These are phyloP conservation scores for Takashimella koratensis DNA, from an alignment of 1,284 basidiomycete species.

Conservation along the genomic window DNA sequence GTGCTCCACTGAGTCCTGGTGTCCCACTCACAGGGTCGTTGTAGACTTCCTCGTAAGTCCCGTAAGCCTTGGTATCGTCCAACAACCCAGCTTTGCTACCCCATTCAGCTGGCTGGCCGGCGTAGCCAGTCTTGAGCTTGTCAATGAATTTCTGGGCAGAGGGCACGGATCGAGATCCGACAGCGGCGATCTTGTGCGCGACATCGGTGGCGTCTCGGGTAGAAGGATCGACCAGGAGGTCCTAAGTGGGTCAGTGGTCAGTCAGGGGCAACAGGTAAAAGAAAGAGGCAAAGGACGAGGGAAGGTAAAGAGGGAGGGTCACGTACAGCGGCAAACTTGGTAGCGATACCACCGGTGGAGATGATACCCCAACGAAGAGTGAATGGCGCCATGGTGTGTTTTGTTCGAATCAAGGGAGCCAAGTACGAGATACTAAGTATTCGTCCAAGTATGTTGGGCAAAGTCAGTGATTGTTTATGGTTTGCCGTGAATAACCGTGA, in stretches of 20 bases:
- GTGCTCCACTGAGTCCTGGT: no score
- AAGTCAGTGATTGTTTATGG: no score
- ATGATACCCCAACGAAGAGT: constrained; percentile 49
- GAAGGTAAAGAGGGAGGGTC: background rate
- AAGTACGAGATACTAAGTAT: no score
- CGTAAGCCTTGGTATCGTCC: constrained; percentile 62
- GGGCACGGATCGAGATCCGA: constrained; percentile 69
- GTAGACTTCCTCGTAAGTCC: constrained; percentile 72
- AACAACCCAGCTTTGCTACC: constrained; percentile 33
- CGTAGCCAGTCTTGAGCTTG: constrained; percentile 30
- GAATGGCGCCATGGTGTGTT: constrained; percentile 14
- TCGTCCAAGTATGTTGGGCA: no score
- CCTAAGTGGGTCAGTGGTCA: constrained; percentile 19
- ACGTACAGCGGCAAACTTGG: constrained; percentile 36
- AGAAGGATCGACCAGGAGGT: constrained; percentile 31
- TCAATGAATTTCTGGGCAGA: constrained; percentile 71
- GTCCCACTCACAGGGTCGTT: constrained; percentile 60
- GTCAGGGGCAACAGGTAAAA: constrained; percentile 6
- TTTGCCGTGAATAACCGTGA: no score
- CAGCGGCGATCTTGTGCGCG: constrained; percentile 68
- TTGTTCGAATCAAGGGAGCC: no score
- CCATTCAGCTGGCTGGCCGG: constrained; percentile 23
- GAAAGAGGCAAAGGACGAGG: background rate
- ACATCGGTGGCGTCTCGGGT: constrained; percentile 66
- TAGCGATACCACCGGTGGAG: constrained; percentile 47